These are phyloP conservation scores for Cadophora malorum DNA, from an alignment of 2,329 filamentous ascomycete species.

Conservation along the genomic window DNA sequence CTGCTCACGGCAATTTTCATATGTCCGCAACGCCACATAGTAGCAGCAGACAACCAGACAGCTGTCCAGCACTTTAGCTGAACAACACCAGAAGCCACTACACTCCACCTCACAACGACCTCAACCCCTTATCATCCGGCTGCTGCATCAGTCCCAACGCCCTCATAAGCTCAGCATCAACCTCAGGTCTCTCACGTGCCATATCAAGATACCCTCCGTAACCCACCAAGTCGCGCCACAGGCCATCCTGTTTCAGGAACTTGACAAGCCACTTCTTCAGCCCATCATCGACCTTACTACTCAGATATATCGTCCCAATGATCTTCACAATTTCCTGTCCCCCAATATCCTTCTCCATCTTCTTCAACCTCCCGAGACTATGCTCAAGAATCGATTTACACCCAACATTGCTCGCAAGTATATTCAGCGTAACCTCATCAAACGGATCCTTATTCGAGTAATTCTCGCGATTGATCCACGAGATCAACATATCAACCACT, in stretches of 20 bases:
- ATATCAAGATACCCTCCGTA: too few species aligned
- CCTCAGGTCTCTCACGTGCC: slow-evolving; percentile 24
- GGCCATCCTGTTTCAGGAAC: slow-evolving; percentile 21
- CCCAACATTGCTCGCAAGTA: slow-evolving; percentile 34
- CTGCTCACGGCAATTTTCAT: too few species aligned
- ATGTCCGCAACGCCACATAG: too few species aligned
- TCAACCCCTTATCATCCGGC: slow-evolving; percentile 10
- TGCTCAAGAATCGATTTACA: slow-evolving; percentile 35
- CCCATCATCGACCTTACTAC: slow-evolving; percentile 36
- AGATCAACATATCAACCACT: slow-evolving; percentile 38
- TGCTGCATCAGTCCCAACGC: not conserved
- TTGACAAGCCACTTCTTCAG: slow-evolving; percentile 37
- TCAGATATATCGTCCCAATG: slow-evolving; percentile 30
- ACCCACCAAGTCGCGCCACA: not conserved
- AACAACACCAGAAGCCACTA: too few species aligned
- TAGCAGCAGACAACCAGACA: too few species aligned
- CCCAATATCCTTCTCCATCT: slow-evolving; percentile 19
- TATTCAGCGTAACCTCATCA: slow-evolving; percentile 40
- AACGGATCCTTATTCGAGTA: slow-evolving; percentile 29
- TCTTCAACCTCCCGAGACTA: slow-evolving; percentile 32
- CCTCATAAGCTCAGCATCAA: not conserved
- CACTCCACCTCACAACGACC: slow-evolving; percentile 1
- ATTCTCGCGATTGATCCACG: slow-evolving; percentile 40
- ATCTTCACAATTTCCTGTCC: slow-evolving; percentile 20
- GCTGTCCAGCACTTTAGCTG: too few species aligned